These are phyloP conservation scores for Pharnaceum exiguum DNA, from an alignment of 148 eudicot species.

Conservation along the genomic window DNA sequence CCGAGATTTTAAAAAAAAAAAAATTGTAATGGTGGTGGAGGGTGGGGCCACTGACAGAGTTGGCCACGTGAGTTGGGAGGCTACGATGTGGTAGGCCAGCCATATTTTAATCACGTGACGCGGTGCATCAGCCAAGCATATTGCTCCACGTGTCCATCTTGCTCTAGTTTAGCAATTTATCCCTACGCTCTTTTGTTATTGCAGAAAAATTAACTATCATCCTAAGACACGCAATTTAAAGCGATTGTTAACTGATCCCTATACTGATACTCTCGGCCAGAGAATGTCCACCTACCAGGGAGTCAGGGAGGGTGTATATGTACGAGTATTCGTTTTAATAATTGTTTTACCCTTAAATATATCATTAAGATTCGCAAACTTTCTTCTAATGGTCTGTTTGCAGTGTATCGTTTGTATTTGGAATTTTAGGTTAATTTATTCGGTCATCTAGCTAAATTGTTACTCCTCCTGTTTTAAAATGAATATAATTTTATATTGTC, in stretches of 20 bases:
- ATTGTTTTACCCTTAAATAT: no score
- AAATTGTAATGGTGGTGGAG: background rate
- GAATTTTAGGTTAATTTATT: background rate
- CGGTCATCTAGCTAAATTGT: background rate
- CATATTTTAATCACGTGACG: conserved; percentile 73
- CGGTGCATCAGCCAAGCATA: conserved; percentile 37
- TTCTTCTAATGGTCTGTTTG: no score
- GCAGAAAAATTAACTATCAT: conserved; percentile 1
- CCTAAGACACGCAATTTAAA: conserved; percentile 17
- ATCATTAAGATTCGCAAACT: no score
- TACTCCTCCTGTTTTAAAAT: no score
- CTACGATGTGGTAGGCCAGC: conserved; percentile 43
- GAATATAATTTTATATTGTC: no score
- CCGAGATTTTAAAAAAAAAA: background rate
- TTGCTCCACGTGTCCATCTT: conserved; percentile 41
- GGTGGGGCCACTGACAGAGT: conserved; percentile 59
- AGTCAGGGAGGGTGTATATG: background rate
- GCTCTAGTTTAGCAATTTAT: background rate
- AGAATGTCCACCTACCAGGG: conserved; percentile 54
- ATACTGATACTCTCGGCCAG: conserved; percentile 52
- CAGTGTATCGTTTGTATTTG: background rate
- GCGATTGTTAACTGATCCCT: conserved; percentile 81
- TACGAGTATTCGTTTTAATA: background rate
- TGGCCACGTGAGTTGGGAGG: conserved; percentile 97
- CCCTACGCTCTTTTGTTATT: background rate